Evolutionary conservation across 371 early-diverging fungal genomes (phyloP).

Genomic region (Antonospora locustae): DNA sequence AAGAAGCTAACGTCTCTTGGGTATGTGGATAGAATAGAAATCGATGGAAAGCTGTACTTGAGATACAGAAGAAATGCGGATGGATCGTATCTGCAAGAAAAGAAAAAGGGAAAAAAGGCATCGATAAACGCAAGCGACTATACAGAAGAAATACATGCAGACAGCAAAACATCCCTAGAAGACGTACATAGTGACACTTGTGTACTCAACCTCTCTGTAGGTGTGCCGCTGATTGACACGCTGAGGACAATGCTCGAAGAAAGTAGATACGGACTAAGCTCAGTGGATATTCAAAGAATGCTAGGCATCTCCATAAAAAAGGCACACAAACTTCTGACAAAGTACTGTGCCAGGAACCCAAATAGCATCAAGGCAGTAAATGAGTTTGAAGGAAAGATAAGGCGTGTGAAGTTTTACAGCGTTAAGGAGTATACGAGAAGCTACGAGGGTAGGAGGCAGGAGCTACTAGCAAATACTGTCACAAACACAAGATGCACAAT

Average conservation of each 20-base stretch:
- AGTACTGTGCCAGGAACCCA: slow-evolving; percentile 15
- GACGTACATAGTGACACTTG: not conserved
- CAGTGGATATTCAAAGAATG: slow-evolving; percentile 21
- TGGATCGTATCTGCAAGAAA: not conserved
- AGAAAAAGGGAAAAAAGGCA: not conserved
- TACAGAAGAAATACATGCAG: not conserved
- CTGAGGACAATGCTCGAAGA: slow-evolving; percentile 8
- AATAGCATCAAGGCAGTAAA: not conserved
- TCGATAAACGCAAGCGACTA: not conserved
- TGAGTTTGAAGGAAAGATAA: slow-evolving; percentile 22
- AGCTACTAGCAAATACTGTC: not conserved
- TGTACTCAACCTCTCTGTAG: not conserved
- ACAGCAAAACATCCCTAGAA: not conserved
- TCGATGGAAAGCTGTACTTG: slow-evolving; percentile 9
- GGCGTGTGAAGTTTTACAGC: slow-evolving; percentile 11
- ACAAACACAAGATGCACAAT: not conserved
- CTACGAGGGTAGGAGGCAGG: not conserved
- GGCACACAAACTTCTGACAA: slow-evolving; percentile 17
- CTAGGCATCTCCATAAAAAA: slow-evolving; percentile 24
- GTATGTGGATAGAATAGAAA: slow-evolving; percentile 8
- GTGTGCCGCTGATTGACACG: slow-evolving; percentile 20
- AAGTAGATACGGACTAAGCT: slow-evolving; percentile 8
- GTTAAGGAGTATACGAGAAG: not conserved
- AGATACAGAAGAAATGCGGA: slow-evolving; percentile 6
- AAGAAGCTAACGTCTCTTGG: slow-evolving; percentile 20